Evolutionary conservation across 225 moss, liverwort and hornwort genomes (phyloP), one percentile per base, ranked within the genome.

Genomic region (Marchantia polymorpha): DNA sequence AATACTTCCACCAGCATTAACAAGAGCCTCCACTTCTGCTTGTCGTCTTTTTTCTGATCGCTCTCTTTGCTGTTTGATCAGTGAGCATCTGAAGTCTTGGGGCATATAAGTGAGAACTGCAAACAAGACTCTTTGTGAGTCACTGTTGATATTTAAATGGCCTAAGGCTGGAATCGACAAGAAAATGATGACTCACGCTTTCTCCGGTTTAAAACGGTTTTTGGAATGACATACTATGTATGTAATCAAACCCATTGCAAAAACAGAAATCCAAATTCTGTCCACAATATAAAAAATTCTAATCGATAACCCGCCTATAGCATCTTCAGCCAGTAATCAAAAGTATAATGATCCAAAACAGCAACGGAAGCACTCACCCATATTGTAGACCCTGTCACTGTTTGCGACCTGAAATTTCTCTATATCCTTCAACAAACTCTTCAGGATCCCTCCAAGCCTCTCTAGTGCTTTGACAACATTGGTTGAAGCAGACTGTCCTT

Each of bases 61-160:
- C 79, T 95, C 99, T 77, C 99, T 91, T 82, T 95, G 93, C 76
- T 95, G 94, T 86, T 92, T 95, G 63, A 99, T 77, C 64, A 93
- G 83, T 19, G 87, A 74, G 80, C 85, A 76, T 75, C 95, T 93
- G 77, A 99, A 99, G 81, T 99, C 99, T 87, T 99, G 99, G 76
- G 99, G 99, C 99, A 99, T 95, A 82, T 95, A 99, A 11, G 95
- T 92, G 79, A 95, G 93, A 82, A 99, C 97, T 97, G 92, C 84
- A 89, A 78, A 73, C 30, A 16, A 61, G 54, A 50, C 5, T 63
- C n/a, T 1, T 46, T 6, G 14, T 46, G 31, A 14, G 59, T 75
- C 15, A 53, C 29, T 54, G 53, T 26, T 10, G 50, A 50, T 39
- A 39, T 39, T 39, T 39, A 39, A 2, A 39, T 39, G 39, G 39